Percentiles rank a stretch among this genome's conserved stretches.
Evolutionary conservation across 441 rosid species (phyloP).

Genomic region (Rhodomyrtus psidioides): DNA sequence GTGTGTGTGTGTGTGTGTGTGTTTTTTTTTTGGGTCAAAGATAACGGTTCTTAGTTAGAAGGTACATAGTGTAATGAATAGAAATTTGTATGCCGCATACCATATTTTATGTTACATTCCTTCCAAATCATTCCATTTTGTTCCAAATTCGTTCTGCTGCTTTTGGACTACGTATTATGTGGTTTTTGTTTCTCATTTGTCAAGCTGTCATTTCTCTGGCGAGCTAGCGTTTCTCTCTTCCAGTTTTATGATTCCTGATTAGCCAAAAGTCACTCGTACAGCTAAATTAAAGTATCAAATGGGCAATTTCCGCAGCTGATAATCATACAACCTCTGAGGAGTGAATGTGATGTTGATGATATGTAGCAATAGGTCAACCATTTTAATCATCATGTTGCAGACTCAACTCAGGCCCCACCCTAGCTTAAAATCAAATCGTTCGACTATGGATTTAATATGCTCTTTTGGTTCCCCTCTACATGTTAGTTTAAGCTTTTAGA

Average conservation of each 20-base stretch:
- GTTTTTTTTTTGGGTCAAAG: no score
- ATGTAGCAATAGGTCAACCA: not conserved
- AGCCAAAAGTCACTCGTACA: not conserved
- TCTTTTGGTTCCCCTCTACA: rapidly evolving
- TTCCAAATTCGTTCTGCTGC: not conserved
- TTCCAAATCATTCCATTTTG: not conserved
- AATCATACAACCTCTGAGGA: not conserved
- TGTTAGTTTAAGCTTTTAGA: not conserved
- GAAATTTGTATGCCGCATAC: not conserved
- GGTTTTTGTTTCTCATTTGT: not conserved
- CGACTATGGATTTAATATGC: not conserved
- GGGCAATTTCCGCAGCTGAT: not conserved
- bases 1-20: no score
- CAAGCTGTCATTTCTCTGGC: not conserved
- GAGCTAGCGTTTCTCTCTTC: not conserved
- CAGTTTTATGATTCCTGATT: not conserved
- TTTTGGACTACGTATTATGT: not conserved
- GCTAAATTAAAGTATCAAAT: not conserved
- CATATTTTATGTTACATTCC: not conserved
- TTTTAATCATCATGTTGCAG: not conserved
- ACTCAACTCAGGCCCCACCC: not conserved
- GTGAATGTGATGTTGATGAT: not conserved
- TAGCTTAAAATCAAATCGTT: not conserved
- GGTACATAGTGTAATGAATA: not conserved
- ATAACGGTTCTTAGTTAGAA: not conserved